phyloP scores from a whole-genome alignment of 345 rosid species.

The Brassica napus region DNA sequence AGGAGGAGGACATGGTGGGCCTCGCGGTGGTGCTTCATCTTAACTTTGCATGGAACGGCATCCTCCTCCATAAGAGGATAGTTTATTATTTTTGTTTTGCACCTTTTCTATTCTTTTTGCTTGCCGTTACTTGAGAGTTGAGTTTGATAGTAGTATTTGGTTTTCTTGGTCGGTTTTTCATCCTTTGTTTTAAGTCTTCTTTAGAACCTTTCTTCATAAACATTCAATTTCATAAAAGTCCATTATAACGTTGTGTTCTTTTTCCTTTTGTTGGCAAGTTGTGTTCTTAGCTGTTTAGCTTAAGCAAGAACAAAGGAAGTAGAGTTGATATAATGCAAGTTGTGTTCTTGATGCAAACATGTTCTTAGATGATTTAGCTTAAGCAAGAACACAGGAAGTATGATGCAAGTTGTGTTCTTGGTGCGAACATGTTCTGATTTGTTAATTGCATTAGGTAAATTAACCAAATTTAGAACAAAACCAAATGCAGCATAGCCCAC shows the following conservation, averaged over 20 bases:
- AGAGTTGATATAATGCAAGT: not conserved
- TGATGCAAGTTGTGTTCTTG: no score
- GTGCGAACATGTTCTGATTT: not conserved
- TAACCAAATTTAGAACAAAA: not conserved
- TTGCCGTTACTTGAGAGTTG: not conserved
- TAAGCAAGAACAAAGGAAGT: not conserved
- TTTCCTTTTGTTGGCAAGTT: slow-evolving; percentile 2
- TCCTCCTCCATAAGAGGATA: slow-evolving; percentile 14
- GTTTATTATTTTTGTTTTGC: slow-evolving; percentile 19
- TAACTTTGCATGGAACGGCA: slow-evolving; percentile 24
- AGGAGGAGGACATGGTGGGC: slow-evolving; percentile 42
- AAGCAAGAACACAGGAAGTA: not conserved
- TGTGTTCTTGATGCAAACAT: slow-evolving; percentile 15
- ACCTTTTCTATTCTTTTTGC: not conserved
- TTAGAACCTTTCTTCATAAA: slow-evolving; percentile 25
- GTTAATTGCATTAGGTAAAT: not conserved
- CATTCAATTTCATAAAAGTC: slow-evolving; percentile 35
- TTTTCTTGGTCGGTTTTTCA: slow-evolving; percentile 21
- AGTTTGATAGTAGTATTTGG: slow-evolving; percentile 27
- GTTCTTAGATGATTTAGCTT: not conserved
- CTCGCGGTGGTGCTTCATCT: slow-evolving; percentile 41
- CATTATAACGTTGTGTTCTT: slow-evolving; percentile 26
- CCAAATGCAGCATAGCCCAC: not conserved
- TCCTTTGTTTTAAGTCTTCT: slow-evolving; percentile 2
- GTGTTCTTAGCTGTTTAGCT: not conserved